Evolutionary conservation across 768 basidiomycete genomes (phyloP), one percentile per base, ranked within the genome.

Genomic region (Harrya chromipes): DNA sequence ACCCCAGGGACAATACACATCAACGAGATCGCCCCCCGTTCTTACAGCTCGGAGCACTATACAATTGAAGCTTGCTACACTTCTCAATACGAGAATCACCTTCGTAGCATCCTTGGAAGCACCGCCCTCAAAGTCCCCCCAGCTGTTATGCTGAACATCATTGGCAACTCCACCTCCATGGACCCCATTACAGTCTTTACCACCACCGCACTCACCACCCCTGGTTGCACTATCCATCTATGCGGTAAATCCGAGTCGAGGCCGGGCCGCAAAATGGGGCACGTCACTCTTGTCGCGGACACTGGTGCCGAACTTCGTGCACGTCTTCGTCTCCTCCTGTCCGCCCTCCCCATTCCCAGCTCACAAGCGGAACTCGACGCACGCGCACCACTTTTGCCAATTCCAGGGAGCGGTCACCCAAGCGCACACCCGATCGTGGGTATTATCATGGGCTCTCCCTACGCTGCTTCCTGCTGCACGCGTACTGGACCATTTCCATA

Each of bases 381-480:
- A 5, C 80, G 82, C 64, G 75, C 81, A 0, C 80, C 87, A 0
- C 57, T 64, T 0, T 59, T 73, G 1, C 74, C 76, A 1, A 47
- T 59, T 3, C 71, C 76, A 1, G 72, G 75, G 2, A 72, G 75
- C 16, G 80, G 81, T 2, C 74, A 79, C 63, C 80, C 90, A 7
- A 79, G 85, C 61, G 64, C 70, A 0, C 74, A 81, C 43, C 94
- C 95, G 6, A 76, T 97, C 11, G 90, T 97, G 0, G 87, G 90
- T 1, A 79, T 99, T 51, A 94, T 99, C 66, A 99, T 98, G 97
- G 97, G 97, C 16, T 95, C 93, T 99, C n/a, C 90, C 92, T 0
- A 83, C 85, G 17, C 94, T 99, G 87, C 77, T 90, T 14, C 87
- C 93, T 6, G 91, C 90, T 14, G 88, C 95, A 0, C 82, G 77